Evolutionary conservation across 345 rosid genomes (phyloP), one percentile per base, ranked within the genome.

Genomic region (Gossypium arboreum): DNA sequence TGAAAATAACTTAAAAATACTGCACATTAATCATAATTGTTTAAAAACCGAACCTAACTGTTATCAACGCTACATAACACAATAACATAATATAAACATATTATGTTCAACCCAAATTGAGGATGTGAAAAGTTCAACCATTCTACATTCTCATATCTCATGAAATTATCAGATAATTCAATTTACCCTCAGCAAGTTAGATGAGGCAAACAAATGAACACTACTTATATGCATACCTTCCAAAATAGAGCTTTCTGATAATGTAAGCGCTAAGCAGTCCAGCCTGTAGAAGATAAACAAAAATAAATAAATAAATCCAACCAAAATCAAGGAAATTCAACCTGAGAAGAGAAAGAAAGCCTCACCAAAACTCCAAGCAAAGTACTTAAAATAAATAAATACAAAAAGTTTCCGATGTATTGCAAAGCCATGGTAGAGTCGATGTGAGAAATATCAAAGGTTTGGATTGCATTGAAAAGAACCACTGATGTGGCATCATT

Each of bases 401-500:
- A 87, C 47, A 89, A 79, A 76, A 94, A 94, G 84, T 83, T 91
- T 75, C 97, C 91, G 20, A 86, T 75, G 79, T 92, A 88, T 65
- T 92, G 83, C 64, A 85, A 54, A 63, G 86, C 90, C 29, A 83
- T 79, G 69, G 76, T 56, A 18, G 97, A 82, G 78, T 81, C 81
- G 75, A 89, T 85, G 77, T 87, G 80, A 67, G 93, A 80, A 61
- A 94, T 89, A 73, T 94, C 98, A 52, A 92, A 87, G 72, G 83
- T 91, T 76, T 92, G 97, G 78, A 94, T 89, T 1, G 95, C 98
- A 55, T 94, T 88, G 86, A 94, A 94, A 69, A 94, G 97, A 79
- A 94, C 98, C 15, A 94, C 97, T 16, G 98, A 92, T 67, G 98
- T 94, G 17, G 98, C 98, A 81, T 94, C 97, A 43, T 94, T 94